These are phyloP conservation scores for Alternaria alternata DNA, from an alignment of 2,329 filamentous ascomycete genomes.

Conservation along the genomic window DNA sequence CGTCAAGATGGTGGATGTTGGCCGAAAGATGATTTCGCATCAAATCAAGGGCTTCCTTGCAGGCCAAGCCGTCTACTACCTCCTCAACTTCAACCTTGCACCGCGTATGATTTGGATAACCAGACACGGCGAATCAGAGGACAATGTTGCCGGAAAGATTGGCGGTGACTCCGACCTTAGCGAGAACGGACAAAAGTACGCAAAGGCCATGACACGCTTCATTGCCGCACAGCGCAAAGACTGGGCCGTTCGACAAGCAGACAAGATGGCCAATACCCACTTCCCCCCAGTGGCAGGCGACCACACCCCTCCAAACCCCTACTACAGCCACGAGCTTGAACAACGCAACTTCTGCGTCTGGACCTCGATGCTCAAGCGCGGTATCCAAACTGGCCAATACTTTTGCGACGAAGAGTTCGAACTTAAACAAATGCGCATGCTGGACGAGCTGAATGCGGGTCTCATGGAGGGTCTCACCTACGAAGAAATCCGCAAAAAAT, in stretches of 20 bases:
- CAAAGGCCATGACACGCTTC: slow-evolving; percentile 80
- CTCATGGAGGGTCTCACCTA: slow-evolving; percentile 96
- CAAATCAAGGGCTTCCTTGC: slow-evolving; percentile 92
- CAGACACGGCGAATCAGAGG: slow-evolving; percentile 86
- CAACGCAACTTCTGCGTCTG: slow-evolving; percentile 96
- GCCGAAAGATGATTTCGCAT: slow-evolving; percentile 89
- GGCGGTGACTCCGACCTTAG: slow-evolving; percentile 90
- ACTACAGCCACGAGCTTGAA: slow-evolving; percentile 62
- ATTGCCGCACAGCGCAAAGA: slow-evolving; percentile 80
- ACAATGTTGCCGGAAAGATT: slow-evolving; percentile 87
- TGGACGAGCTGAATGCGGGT: slow-evolving; percentile 94
- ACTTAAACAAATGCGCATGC: slow-evolving; percentile 96
- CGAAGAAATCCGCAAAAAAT: slow-evolving; percentile 80
- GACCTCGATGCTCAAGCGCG: slow-evolving; percentile 95
- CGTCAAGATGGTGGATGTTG: slow-evolving; percentile 97
- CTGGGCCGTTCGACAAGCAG: slow-evolving; percentile 84
- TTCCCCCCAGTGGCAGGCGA: slow-evolving; percentile 93
- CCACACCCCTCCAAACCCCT: slow-evolving; percentile 92
- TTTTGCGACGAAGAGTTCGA: slow-evolving; percentile 96
- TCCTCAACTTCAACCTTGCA: slow-evolving; percentile 95
- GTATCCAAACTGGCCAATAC: slow-evolving; percentile 84
- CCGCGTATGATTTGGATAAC: slow-evolving; percentile 99
- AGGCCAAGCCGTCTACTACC: slow-evolving; percentile 89
- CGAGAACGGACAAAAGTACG: slow-evolving; percentile 80
- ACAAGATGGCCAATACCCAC: slow-evolving; percentile 76